phyloP scores from a whole-genome alignment of 2,329 filamentous ascomycete species.

The Madurella mycetomatis region DNA sequence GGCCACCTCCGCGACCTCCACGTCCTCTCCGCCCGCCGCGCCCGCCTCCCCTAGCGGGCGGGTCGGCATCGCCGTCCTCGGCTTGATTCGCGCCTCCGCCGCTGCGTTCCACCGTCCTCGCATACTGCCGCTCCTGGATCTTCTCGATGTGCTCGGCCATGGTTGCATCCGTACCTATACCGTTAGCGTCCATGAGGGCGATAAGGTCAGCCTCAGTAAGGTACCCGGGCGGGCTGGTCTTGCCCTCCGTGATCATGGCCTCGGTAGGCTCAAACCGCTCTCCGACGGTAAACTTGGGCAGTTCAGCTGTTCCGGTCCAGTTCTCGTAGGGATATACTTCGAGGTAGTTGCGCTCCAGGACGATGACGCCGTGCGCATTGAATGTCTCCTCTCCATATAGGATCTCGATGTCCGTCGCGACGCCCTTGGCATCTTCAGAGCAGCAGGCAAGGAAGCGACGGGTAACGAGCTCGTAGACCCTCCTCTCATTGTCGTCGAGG shows the following conservation, averaged over 20 bases:
- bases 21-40: constrained; percentile 48
- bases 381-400: constrained; percentile 80
- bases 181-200: constrained; percentile 95
- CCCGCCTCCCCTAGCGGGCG: constrained; percentile 34
- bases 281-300: constrained; percentile 74
- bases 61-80: constrained; percentile 35
- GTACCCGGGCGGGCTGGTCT: constrained; percentile 78
- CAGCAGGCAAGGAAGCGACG: constrained; percentile 93
- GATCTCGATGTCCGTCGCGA: constrained; percentile 79
- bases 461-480: constrained; percentile 87
- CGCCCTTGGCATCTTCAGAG: constrained; percentile 85
- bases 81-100: constrained; percentile 18
- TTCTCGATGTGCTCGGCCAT: constrained; percentile 99
- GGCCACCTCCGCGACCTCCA: constrained; percentile 42
- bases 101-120: constrained; percentile 55
- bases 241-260: constrained; percentile 84
- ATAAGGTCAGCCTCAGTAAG: constrained; percentile 95
- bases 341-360: constrained; percentile 85
- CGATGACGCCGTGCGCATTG: constrained; percentile 74
- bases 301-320: constrained; percentile 81
- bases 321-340: constrained; percentile 96
- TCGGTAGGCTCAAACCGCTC: constrained; percentile 85
- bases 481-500: constrained; percentile 61
- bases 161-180: constrained; percentile 95
- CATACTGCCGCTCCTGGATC: constrained; percentile 87